Base-by-base conservation (phyloP, 305 asterid species). In the Rubia peregrina region DNA sequence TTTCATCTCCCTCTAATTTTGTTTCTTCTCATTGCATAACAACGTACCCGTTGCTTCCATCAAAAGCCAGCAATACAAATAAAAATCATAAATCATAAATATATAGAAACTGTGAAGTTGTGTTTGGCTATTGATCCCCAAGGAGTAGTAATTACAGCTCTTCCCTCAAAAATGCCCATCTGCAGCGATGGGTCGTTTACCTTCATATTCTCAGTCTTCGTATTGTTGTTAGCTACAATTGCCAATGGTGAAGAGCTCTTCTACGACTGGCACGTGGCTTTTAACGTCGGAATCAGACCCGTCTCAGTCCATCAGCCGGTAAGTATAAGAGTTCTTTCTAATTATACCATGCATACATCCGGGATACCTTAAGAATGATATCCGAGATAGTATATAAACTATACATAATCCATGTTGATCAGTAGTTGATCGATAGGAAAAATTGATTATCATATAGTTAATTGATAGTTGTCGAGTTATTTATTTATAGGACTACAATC, bases 201-300 rank as follows among this genome's bases (percentile, higher is more conserved):
- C 24, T 43, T 9, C 64, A 46, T 3, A 16, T 0, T 24, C 11
- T 53, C 59, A 9, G 40, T 22, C 36, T 4, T 53, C 3, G 4
- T 53, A 0, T 44, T 67, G n/a, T 11, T n/a, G 1, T 5, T 74
- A 0, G 12, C n/a, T 0, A 19, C 5, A 5, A 22, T 43, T 7
- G 85, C 55, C 8, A 21, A 2, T 5, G 59, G 55, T 0, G 38
- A 19, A 9, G 17, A 19, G 85, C 4, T 86, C 65, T 82, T 74
- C 41, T 74, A 83, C 0, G 83, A 85, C 7, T 89, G 96, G 96
- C 86, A 74, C 67, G 88, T 85, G n/a, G 80, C 82, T 7, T 6
- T 82, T 24, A 61, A 84, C 71, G 38, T 77, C 5, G 70, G 59
- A 1, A 74, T 90, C 68, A 76, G 67, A 7, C 95, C 92, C 0